Percentiles rank a stretch among this genome's conserved stretches.
phyloP scores from a whole-genome alignment of 2,329 filamentous ascomycete genomes.

The Aureobasidium pullulans region DNA sequence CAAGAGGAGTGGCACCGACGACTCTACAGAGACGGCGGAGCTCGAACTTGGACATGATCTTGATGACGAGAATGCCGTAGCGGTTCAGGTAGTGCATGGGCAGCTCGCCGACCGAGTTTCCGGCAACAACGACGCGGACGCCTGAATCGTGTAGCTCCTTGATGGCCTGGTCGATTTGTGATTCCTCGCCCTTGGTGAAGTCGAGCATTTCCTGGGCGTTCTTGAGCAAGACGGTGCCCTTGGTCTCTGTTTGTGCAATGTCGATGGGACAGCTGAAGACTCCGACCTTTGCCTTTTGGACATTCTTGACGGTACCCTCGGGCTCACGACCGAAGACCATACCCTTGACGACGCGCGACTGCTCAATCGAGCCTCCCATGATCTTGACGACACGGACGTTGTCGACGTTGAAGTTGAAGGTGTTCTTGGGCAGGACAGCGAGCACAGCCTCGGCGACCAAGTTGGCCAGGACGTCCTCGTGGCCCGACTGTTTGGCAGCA shows the following conservation, averaged over 20 bases:
- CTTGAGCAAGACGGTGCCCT: slow-evolving; percentile 92
- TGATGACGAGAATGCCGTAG: slow-evolving; percentile 91
- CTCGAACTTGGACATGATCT: slow-evolving; percentile 97
- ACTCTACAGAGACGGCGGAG: slow-evolving; percentile 90
- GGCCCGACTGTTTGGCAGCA: slow-evolving; percentile 92
- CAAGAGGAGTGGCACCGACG: slow-evolving; percentile 91
- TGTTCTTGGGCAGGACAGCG: slow-evolving; percentile 90
- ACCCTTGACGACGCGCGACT: slow-evolving; percentile 89
- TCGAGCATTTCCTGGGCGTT: slow-evolving; percentile 98
- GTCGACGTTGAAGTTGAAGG: slow-evolving; percentile 94
- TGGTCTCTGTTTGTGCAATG: slow-evolving; percentile 93
- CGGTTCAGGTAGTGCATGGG: slow-evolving; percentile 97
- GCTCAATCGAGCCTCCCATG: slow-evolving; percentile 92
- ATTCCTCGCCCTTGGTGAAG: slow-evolving; percentile 95
- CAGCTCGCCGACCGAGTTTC: slow-evolving; percentile 88
- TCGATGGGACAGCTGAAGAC: slow-evolving; percentile 97
- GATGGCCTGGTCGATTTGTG: slow-evolving; percentile 79
- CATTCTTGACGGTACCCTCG: slow-evolving; percentile 85
- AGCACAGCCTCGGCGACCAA: slow-evolving; percentile 80
- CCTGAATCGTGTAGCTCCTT: slow-evolving; percentile 96
- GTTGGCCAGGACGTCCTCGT: slow-evolving; percentile 77
- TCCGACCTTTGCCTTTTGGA: slow-evolving; percentile 84
- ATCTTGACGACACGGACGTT: slow-evolving; percentile 99
- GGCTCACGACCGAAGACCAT: slow-evolving; percentile 98
- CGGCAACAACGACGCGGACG: slow-evolving; percentile 83